Evolutionary conservation across 495 filamentous ascomycete genomes (phyloP), one percentile per base, ranked within the genome.

Genomic region (Gamarada debralockiae): DNA sequence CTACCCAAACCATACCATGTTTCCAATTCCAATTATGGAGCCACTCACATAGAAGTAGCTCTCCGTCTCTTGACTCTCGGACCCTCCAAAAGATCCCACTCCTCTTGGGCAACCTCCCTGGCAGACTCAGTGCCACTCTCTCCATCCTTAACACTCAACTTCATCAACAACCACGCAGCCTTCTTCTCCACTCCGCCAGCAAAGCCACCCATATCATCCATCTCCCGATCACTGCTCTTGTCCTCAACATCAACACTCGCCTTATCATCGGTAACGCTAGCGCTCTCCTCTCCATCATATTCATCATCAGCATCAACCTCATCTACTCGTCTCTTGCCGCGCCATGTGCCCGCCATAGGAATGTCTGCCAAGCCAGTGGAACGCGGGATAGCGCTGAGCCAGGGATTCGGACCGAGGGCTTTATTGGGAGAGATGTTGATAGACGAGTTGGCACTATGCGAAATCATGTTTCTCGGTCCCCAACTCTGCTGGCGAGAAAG

Each of bases 131-230:
- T 62, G 12, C 49, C 36, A 42, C 43, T 52, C 7, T 58, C 57
- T 38, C 43, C 60, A 62, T 78, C 71, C 55, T 73, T 70, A 57
- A 74, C 74, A 43, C 77, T 73, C 41, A 84, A 63, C 56, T 73
- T 75, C 58, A 84, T 66, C 52, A 84, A 63, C 40, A 79, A 67
- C 63, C 79, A 69, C 17, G 81, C 81, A 3, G 81, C 81, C 46
- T 75, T 78, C 56, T 80, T 74, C 55, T 81, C 78, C 33, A 27
- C 54, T 15, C 34, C 51, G 9, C 53, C 50, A 40, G 18, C 20
- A 15, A 5, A 38, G 37, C 7, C 17, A 12, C 45, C 33, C 2
- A 10, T 2, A 57, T 53, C 34, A 34, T 54, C 52, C 45, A 48
- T 47, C 7, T 50, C 24, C 13, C 50, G 33, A 37, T 55, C 53